A percentile compares a stretch with the other conserved stretches of the same genome.
These are phyloP conservation scores for Cenchrus americanus DNA, from an alignment of 176 grass and related monocot genomes.

Conservation along the genomic window DNA sequence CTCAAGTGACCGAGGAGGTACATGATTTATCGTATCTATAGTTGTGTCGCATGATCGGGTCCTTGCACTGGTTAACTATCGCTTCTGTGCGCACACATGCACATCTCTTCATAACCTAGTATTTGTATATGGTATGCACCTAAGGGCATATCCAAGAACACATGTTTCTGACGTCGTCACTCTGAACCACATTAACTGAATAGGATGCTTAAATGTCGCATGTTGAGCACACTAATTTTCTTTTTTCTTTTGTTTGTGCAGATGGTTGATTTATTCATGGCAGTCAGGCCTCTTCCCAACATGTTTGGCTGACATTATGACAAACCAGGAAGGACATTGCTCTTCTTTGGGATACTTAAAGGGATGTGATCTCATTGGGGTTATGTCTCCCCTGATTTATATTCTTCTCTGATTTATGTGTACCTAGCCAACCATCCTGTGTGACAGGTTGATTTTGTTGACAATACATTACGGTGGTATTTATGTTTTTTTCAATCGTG, in stretches of 20 bases:
- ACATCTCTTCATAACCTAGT: background rate
- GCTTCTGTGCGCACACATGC: background rate
- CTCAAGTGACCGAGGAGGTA: conserved; percentile 81
- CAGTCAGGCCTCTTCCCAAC: conserved; percentile 74
- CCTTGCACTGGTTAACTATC: background rate
- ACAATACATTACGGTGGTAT: background rate
- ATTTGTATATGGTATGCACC: background rate
- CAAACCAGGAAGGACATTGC: background rate
- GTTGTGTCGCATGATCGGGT: background rate
- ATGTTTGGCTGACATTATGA: conserved; percentile 61
- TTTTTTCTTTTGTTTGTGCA: conserved; percentile 48
- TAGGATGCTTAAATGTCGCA: background rate
- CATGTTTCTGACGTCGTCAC: too few relatives aligned
- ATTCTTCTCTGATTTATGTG: background rate
- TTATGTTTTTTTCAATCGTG: conserved; percentile 22
- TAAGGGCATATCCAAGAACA: background rate
- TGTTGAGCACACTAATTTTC: background rate
- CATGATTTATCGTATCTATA: background rate
- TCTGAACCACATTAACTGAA: background rate
- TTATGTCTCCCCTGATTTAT: background rate
- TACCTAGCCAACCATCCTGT: background rate
- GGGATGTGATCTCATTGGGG: background rate
- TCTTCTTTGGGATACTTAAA: background rate
- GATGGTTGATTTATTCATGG: conserved; percentile 89
- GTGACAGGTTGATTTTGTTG: conserved; percentile 27